Base-by-base conservation (phyloP, 345 rosid species). In the Camelina hispida region DNA sequence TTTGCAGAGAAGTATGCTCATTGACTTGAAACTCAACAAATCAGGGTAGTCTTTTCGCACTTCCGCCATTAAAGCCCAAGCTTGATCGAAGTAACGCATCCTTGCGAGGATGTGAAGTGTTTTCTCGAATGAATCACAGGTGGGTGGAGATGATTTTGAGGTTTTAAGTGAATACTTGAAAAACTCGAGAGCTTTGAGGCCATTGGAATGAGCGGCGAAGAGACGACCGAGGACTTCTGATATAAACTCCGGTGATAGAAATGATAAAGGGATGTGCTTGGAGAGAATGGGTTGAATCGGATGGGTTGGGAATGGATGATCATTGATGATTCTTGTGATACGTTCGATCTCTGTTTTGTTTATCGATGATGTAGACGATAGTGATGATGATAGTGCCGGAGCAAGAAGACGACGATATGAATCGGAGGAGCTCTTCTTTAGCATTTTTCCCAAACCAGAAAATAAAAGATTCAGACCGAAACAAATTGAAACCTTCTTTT, bases 151-250 rank as follows among this genome's bases (percentile, higher is more conserved):
- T 4, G 44, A 71, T n/a, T 76, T 83, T 32, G 85, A 56, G 75
- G 69, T 78, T 35, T 38, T 51, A 48, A 85, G 77, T 23, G 82
- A 78, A 59, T 81, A 84, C 11, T 79, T 83, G 77, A 94, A 94
- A 79, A 94, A 90, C 32, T 94, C 95, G 56, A 91, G 77, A 58
- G 96, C 97, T 78, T 94, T 94, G 13, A 94, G 87, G 30, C 97
- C 97, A 62, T 91, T 94, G 57, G 91, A 85, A 61, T 94, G 97
- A 7, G 96, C 85, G 9, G 91, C 93, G 67, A 94, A 94, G 70
- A 94, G 93, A 51, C 85, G 86, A 62, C 97, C 97, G 15, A 94
- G 97, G 50, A 90, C 86, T 43, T 82, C 77, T 42, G 93, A 95
- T 9, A 86, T 87, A 12, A 85, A 76, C 32, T 34, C 30, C 0